A percentile compares a stretch with the other conserved stretches of the same genome.
These are phyloP conservation scores for Botryobasidium botryosum DNA, from an alignment of 768 basidiomycete genomes.

Conservation along the genomic window DNA sequence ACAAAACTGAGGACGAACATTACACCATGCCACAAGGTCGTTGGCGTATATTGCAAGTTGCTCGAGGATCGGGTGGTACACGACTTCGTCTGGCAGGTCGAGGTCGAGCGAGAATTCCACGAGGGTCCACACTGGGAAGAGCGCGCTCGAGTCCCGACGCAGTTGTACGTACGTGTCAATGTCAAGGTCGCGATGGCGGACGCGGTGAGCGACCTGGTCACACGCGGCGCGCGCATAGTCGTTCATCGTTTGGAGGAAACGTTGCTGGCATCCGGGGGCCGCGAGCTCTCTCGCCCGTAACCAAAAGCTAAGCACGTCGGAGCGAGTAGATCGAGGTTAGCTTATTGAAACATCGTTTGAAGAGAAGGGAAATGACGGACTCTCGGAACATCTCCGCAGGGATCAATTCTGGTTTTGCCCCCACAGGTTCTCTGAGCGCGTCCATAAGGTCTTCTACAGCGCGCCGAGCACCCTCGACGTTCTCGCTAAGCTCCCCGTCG, in stretches of 20 bases:
- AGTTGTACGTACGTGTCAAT: constrained; percentile 16
- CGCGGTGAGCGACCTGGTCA: constrained; percentile 17
- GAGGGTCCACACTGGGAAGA: constrained; percentile 10
- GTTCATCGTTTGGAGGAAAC: constrained; percentile 15
- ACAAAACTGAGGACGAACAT: constrained; percentile 11
- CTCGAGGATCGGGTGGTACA: constrained; percentile 12
- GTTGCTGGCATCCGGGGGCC: constrained; percentile 5
- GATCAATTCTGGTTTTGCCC: constrained; percentile 2
- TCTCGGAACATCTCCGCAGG: constrained; percentile 3
- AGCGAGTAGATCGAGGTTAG: background rate
- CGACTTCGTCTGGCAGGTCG: constrained; percentile 13
- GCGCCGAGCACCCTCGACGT: constrained; percentile 4
- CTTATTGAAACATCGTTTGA: background rate
- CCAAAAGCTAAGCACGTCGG: constrained; percentile 11
- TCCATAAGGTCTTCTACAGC: constrained; percentile 5
- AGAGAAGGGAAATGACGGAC: background rate
- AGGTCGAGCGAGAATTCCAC: constrained; percentile 10
- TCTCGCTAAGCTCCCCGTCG: constrained; percentile 8
- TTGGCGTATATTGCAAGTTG: constrained; percentile 8
- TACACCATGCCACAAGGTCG: constrained; percentile 14
- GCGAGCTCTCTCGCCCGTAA: constrained; percentile 1
- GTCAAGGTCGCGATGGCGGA: constrained; percentile 8
- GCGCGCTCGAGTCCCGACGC: constrained; percentile 16
- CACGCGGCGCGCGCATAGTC: constrained; percentile 15
- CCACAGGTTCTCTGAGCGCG: background rate